A percentile compares a stretch with the other conserved stretches of the same genome.
These are phyloP conservation scores for Trichaptum fuscoviolaceum DNA, from an alignment of 768 basidiomycete species.

Conservation along the genomic window DNA sequence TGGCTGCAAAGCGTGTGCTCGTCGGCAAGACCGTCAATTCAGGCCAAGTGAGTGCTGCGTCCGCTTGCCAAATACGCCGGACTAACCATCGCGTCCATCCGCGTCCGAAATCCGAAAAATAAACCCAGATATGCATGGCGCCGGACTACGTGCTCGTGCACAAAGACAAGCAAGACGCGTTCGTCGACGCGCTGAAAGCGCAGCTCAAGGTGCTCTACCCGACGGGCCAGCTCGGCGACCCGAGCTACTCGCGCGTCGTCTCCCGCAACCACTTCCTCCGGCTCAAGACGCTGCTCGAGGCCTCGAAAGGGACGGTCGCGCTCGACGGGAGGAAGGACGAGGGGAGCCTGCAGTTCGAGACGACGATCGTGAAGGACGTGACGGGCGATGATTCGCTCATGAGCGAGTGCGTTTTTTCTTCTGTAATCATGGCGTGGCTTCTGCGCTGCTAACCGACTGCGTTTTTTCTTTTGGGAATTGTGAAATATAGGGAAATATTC, in stretches of 20 bases:
- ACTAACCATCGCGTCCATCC: no score
- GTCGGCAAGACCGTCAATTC: conserved; percentile 21
- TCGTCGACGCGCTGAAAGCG: conserved; percentile 40
- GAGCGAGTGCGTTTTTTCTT: conserved; percentile 34
- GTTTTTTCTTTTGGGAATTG: no score
- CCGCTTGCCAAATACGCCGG: neutral
- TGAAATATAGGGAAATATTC: conserved; percentile 47
- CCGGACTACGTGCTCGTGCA: conserved; percentile 40
- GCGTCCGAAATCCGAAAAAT: no score
- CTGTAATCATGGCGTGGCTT: no score
- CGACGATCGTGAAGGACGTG: conserved; percentile 56
- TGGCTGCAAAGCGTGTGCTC: conserved; percentile 19
- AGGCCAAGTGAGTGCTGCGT: conserved; percentile 16
- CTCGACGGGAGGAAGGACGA: conserved; percentile 40
- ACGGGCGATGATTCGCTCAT: conserved; percentile 51
- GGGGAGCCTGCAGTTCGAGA: conserved; percentile 39
- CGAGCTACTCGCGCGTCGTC: conserved; percentile 46
- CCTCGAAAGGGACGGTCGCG: conserved; percentile 53
- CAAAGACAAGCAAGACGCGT: conserved; percentile 36
- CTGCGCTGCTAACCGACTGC: no score
- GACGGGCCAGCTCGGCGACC: conserved; percentile 39
- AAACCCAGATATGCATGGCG: conserved; percentile 23
- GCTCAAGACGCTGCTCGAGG: conserved; percentile 42
- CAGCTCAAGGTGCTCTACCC: conserved; percentile 27
- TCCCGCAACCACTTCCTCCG: conserved; percentile 49